Evolutionary conservation across 148 eudicot genomes (phyloP).

Genomic region (Rheum nobile): DNA sequence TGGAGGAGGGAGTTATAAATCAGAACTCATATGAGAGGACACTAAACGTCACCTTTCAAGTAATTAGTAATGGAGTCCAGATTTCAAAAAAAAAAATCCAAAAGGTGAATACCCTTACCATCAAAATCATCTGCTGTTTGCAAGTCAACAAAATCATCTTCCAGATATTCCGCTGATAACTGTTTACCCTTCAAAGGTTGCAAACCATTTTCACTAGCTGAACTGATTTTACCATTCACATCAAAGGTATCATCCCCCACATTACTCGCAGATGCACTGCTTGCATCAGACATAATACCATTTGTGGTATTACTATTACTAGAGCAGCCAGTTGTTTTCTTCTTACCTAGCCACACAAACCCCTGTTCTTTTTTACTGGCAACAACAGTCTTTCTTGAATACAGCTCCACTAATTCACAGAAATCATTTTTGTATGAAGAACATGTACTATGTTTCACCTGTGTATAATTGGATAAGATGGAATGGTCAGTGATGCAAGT

Average conservation of each 20-base stretch:
- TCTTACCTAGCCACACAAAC: constrained; percentile 15
- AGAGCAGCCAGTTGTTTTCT: constrained; percentile 25
- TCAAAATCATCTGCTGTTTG: constrained; percentile 67
- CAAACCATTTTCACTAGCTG: constrained; percentile 13
- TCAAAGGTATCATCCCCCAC: constrained; percentile 18
- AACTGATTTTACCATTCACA: constrained; percentile 27
- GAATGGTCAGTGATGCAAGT: background rate
- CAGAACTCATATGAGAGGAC: background rate
- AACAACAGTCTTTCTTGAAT: constrained; percentile 29
- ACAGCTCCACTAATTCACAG: constrained; percentile 41
- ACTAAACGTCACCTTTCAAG: background rate
- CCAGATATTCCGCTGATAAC: constrained; percentile 69
- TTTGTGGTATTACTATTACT: constrained; percentile 22
- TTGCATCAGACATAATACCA: constrained; percentile 18
- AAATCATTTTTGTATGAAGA: constrained; percentile 63
- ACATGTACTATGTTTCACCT: constrained; percentile 65
- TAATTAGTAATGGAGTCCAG: background rate
- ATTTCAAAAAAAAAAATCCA: background rate
- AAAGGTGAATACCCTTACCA: constrained; percentile 29
- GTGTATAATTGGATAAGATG: constrained; percentile 24
- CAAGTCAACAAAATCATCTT: constrained; percentile 60
- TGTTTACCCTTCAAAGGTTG: constrained; percentile 28
- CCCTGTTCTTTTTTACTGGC: constrained; percentile 11
- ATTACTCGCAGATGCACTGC: constrained; percentile 11
- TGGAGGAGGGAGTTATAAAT: background rate